Conservation (phyloP, 306 rosid species). For the Pyrus betulifolia region DNA sequence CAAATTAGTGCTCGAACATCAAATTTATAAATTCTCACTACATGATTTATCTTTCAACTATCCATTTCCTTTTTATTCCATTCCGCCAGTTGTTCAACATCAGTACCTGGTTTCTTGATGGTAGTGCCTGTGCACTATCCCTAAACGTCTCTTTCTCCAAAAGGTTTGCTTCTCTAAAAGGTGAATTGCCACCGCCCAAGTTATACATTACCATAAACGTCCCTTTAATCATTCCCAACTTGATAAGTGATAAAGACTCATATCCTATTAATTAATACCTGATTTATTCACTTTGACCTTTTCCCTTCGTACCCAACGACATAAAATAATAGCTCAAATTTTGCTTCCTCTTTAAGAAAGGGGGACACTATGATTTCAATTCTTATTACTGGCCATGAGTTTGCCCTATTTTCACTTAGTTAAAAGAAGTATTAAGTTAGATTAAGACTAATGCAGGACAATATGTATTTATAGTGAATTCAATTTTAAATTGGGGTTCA, state of each 20-base stretch:
- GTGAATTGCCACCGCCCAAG: background rate
- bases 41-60: rapidly evolving
- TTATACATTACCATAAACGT: background rate
- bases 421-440: no score
- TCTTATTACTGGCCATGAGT: no score
- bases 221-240: background rate
- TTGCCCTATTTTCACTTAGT: background rate
- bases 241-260: background rate
- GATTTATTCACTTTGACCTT: background rate
- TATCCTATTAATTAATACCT: background rate
- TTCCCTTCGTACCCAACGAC: background rate
- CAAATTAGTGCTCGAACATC: no score
- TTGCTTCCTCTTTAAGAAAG: background rate
- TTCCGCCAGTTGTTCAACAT: no score
- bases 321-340: background rate
- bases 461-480: no score
- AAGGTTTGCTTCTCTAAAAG: background rate
- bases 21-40: no score
- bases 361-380: background rate
- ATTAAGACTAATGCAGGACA: no score
- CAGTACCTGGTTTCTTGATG: no score
- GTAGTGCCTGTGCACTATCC: background rate
- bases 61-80: no score
- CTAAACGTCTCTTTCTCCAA: background rate
- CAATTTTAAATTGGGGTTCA: background rate